Conservation (phyloP, 495 filamentous ascomycete genomes). For the Entonaema liquescens region DNA sequence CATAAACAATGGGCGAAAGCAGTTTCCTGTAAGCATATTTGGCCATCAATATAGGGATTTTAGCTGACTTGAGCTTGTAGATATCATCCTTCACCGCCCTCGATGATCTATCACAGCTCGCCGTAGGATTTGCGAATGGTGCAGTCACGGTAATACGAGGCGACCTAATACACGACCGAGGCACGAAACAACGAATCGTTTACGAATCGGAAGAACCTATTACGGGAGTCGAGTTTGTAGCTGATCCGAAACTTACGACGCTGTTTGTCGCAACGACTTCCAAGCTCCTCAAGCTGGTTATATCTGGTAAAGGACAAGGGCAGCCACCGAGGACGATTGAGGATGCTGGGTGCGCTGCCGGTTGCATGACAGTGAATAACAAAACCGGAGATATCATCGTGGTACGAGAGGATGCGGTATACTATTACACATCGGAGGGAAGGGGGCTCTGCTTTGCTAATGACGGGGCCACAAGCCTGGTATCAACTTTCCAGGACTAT, state of each 20-base stretch:
- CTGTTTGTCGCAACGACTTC: conserved; percentile 93
- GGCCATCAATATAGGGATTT: neutral
- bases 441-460: conserved; percentile 87
- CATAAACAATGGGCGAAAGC: conserved; percentile 90
- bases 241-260: conserved; percentile 70
- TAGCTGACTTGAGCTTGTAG: conserved; percentile 53
- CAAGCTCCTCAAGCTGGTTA: conserved; percentile 84
- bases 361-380: conserved; percentile 89
- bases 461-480: conserved; percentile 86
- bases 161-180: conserved; percentile 93
- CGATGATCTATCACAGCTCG: conserved; percentile 87
- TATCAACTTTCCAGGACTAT: conserved; percentile 85
- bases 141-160: conserved; percentile 92
- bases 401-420: conserved; percentile 91
- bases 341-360: conserved; percentile 85
- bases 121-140: conserved; percentile 94
- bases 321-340: conserved; percentile 89
- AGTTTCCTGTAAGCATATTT: conserved; percentile 76
- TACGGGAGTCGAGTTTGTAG: conserved; percentile 83
- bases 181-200: conserved; percentile 94
- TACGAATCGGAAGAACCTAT: conserved; percentile 97
- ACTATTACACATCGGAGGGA: conserved; percentile 88
- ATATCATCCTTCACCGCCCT: conserved; percentile 89
- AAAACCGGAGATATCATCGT: conserved; percentile 85
- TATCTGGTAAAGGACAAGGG: conserved; percentile 86